A percentile compares a stretch with the other conserved stretches of the same genome.
Conservation (phyloP, 1,139 yeast species). For the Geotrichum aggregatum region DNA sequence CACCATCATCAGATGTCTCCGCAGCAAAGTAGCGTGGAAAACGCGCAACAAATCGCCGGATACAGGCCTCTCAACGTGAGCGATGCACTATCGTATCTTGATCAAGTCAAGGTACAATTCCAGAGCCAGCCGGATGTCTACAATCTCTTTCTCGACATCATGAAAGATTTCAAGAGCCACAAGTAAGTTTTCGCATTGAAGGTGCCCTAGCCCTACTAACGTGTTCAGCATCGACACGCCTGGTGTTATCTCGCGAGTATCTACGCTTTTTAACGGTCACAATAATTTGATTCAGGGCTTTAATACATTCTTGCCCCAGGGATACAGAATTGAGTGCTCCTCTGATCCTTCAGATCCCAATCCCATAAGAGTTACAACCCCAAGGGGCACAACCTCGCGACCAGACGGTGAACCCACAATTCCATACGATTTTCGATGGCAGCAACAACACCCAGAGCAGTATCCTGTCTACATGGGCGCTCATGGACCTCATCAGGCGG, state of each 20-base stretch:
- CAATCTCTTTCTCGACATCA: constrained; percentile 90
- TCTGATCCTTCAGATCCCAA: constrained; percentile 84
- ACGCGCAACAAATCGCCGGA: constrained; percentile 31
- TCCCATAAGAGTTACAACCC: constrained; percentile 92
- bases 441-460: constrained; percentile 7
- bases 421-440: constrained; percentile 24
- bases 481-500: neutral
- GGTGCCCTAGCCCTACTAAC: constrained; percentile 5
- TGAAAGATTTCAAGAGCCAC: constrained; percentile 97
- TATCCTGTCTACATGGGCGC: constrained; percentile 13
- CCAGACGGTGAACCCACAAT: constrained; percentile 45
- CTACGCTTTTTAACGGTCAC: constrained; percentile 85
- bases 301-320: constrained; percentile 95
- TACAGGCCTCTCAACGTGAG: constrained; percentile 91
- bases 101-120: constrained; percentile 92
- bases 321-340: constrained; percentile 90
- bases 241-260: constrained; percentile 94
- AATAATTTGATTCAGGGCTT: constrained; percentile 93
- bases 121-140: constrained; percentile 91
- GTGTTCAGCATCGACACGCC: constrained; percentile 79
- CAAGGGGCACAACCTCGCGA: constrained; percentile 79
- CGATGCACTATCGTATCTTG: constrained; percentile 91
- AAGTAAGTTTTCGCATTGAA: constrained; percentile 44
- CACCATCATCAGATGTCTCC: constrained; percentile 17
- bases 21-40: constrained; percentile 15